A percentile compares a stretch with the other conserved stretches of the same genome.
These are phyloP conservation scores for Fusarium liriodendri DNA, from an alignment of 2,329 filamentous ascomycete genomes.

Conservation along the genomic window DNA sequence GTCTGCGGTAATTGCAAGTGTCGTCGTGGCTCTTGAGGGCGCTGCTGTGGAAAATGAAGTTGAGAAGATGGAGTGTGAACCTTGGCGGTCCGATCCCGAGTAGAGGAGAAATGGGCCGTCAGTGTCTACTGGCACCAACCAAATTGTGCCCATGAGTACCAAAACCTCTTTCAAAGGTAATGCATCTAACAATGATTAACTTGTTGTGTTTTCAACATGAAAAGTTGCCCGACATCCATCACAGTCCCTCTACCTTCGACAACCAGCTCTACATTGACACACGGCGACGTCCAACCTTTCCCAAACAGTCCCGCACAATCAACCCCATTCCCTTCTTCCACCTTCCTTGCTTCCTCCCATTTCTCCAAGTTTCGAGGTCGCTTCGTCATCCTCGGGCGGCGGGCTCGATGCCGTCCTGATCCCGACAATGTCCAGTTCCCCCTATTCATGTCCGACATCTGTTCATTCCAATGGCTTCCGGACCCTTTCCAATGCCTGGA, in stretches of 20 bases:
- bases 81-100: background rate
- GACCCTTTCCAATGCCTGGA: slow-evolving; percentile 7
- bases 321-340: background rate
- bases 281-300: background rate
- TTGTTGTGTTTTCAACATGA: background rate
- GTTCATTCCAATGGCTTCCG: background rate
- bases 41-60: slow-evolving; percentile 2
- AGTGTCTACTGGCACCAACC: background rate
- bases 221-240: background rate
- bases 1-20: background rate
- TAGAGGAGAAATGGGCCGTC: background rate
- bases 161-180: background rate
- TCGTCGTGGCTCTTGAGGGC: background rate
- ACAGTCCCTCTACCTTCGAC: background rate
- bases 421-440: background rate
- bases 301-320: background rate
- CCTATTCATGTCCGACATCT: background rate
- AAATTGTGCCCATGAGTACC: background rate
- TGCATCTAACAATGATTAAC: background rate
- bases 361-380: background rate
- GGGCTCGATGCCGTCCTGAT: background rate
- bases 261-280: background rate
- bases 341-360: background rate
- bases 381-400: background rate
- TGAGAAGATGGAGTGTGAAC: background rate